Percentiles rank a stretch among this genome's conserved stretches.
phyloP scores from a whole-genome alignment of 352 stramenopile genomes.

The Globisporangium heterothallicum region DNA sequence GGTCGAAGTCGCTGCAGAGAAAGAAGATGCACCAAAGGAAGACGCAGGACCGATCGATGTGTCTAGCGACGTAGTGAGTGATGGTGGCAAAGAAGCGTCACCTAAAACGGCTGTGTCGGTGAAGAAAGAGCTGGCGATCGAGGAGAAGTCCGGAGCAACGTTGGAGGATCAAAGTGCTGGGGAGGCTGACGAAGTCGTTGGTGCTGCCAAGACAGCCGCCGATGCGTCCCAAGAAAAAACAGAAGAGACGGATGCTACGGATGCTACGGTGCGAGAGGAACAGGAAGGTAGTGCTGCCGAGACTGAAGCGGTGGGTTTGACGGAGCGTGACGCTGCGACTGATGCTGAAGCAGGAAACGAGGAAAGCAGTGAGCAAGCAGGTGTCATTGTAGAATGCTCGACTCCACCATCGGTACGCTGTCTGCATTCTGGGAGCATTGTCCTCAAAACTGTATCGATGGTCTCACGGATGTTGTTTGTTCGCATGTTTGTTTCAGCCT shows the following conservation, averaged over 20 bases:
- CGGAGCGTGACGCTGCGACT: too few relatives aligned
- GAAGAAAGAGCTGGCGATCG: background rate
- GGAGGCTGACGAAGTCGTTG: background rate
- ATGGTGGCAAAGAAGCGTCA: background rate
- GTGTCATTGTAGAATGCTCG: constrained; percentile 4
- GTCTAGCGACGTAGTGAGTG: background rate
- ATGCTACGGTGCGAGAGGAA: too few relatives aligned
- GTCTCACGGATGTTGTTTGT: background rate
- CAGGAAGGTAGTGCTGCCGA: background rate
- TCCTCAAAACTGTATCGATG: background rate
- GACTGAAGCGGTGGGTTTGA: background rate
- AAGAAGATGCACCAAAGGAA: background rate
- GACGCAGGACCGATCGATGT: background rate
- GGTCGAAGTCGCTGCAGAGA: background rate
- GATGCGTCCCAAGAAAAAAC: background rate
- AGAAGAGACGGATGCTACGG: background rate
- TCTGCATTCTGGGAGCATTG: background rate
- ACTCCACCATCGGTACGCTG: constrained; percentile 7
- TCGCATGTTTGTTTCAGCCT: constrained; percentile 24
- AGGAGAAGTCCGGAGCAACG: background rate
- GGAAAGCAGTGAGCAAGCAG: constrained; percentile 1
- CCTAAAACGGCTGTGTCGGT: background rate
- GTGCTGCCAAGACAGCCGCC: too few relatives aligned
- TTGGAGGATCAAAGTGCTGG: background rate
- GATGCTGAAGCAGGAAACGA: constrained; percentile 7